phyloP scores from a whole-genome alignment of 2,329 filamentous ascomycete genomes.

The Lasiodiplodia citricola region DNA sequence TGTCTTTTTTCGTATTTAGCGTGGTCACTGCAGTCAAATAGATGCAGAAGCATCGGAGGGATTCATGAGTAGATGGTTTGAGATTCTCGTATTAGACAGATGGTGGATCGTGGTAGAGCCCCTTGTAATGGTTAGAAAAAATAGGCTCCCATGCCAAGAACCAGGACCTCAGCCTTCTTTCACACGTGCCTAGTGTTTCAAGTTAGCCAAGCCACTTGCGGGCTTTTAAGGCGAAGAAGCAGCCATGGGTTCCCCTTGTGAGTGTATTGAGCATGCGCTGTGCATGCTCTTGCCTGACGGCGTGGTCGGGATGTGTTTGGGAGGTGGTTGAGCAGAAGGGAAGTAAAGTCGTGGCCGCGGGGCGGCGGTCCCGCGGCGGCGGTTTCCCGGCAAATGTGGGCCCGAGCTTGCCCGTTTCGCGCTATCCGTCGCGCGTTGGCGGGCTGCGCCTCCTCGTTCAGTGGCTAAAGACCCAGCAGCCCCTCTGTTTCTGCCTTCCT shows the following conservation, averaged over 20 bases:
- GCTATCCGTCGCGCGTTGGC: neutral
- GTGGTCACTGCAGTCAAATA: neutral
- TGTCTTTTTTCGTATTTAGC: neutral
- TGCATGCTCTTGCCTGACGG: neutral
- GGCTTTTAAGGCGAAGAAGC: neutral
- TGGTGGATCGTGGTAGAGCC: neutral
- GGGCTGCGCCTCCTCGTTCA: conserved; percentile 16
- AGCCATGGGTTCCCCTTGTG: neutral
- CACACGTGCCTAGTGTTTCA: neutral
- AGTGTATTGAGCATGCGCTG: neutral
- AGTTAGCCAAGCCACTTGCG: neutral
- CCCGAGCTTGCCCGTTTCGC: neutral
- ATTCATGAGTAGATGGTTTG: neutral
- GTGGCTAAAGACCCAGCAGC: conserved; percentile 5
- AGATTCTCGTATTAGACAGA: neutral
- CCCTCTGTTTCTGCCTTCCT: neutral
- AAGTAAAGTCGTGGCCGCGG: neutral
- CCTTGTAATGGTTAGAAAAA: neutral
- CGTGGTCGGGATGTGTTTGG: neutral
- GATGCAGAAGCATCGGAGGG: neutral
- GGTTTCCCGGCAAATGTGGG: neutral
- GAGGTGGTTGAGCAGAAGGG: neutral
- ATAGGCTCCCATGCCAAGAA: neutral
- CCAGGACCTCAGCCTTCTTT: neutral
- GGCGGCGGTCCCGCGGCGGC: neutral